A percentile compares a stretch with the other conserved stretches of the same genome.
phyloP scores from a whole-genome alignment of 345 rosid species.

The Linum usitatissimum region DNA sequence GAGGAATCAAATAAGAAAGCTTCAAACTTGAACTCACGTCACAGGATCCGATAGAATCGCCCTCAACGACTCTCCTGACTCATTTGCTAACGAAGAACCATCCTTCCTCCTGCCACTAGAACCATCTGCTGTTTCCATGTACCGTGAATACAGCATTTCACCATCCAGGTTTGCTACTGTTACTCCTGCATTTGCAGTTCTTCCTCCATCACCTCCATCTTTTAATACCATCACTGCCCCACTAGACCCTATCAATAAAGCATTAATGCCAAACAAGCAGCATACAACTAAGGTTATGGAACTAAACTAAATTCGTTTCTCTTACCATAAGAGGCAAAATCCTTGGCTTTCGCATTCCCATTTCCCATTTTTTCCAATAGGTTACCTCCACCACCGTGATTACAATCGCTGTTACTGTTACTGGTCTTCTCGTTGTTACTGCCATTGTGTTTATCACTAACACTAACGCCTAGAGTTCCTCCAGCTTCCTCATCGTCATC shows the following conservation, averaged over 20 bases:
- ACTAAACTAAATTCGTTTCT: background rate
- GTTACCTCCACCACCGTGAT: background rate
- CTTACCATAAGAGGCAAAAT: constrained; percentile 22
- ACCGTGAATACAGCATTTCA: constrained; percentile 40
- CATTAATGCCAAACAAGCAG: background rate
- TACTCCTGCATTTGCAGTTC: constrained; percentile 26
- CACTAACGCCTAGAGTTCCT: constrained; percentile 13
- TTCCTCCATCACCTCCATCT: constrained; percentile 27
- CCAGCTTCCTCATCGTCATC: constrained; percentile 18
- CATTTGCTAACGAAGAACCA: constrained; percentile 25
- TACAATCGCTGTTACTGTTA: background rate
- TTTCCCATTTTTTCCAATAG: constrained; percentile 15
- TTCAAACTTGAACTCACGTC: constrained; percentile 37
- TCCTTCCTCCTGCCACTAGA: constrained; percentile 54
- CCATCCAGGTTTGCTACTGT: constrained; percentile 44
- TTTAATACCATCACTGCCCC: constrained; percentile 35
- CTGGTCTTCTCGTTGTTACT: constrained; percentile 10
- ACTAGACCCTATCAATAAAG: constrained; percentile 17
- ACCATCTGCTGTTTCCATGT: constrained; percentile 35
- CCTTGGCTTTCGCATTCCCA: constrained; percentile 37
- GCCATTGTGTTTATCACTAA: constrained; percentile 12
- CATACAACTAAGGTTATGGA: constrained; percentile 7
- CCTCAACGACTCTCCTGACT: constrained; percentile 62
- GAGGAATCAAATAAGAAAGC: constrained; percentile 4
- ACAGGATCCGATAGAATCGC: constrained; percentile 67